These are phyloP conservation scores for Trichoderma koningii DNA, from an alignment of 2,329 filamentous ascomycete genomes.

Conservation along the genomic window DNA sequence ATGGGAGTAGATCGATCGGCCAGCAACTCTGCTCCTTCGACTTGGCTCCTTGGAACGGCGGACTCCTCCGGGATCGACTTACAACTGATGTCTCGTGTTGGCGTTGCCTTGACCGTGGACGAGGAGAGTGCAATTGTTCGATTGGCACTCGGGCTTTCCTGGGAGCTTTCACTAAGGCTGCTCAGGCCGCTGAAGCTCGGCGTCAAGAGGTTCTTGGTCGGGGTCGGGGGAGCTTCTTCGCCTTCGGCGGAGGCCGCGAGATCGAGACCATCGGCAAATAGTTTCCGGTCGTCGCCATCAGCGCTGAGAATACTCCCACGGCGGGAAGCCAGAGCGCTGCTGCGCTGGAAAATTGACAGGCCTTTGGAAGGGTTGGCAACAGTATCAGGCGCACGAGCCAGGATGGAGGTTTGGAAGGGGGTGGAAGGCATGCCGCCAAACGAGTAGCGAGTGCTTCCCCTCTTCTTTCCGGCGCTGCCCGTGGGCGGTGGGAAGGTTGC, in stretches of 20 bases:
- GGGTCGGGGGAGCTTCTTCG: conserved; percentile 81
- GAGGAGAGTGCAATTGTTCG: conserved; percentile 47
- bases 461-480: conserved; percentile 64
- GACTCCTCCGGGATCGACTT: conserved; percentile 43
- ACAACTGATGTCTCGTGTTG: conserved; percentile 47
- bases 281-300: conserved; percentile 71
- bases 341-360: conserved; percentile 67
- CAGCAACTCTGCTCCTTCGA: conserved; percentile 29
- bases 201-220: conserved; percentile 70
- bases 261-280: conserved; percentile 40
- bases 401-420: conserved; percentile 67
- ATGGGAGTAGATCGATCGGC: conserved; percentile 35
- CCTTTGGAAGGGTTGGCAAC: conserved; percentile 61
- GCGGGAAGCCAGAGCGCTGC: conserved; percentile 48
- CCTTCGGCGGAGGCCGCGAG: conserved; percentile 40
- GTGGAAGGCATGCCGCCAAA: conserved; percentile 76
- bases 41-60: conserved; percentile 25
- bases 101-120: conserved; percentile 45
- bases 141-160: conserved; percentile 53
- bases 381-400: conserved; percentile 48
- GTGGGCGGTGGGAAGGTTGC: conserved; percentile 63
- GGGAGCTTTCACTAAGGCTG: conserved; percentile 43
- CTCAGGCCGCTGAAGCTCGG: conserved; percentile 46
- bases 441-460: conserved; percentile 65
- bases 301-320: conserved; percentile 76